Conservation (phyloP, 176 grass and related monocot species). For the Ananas comosus region DNA sequence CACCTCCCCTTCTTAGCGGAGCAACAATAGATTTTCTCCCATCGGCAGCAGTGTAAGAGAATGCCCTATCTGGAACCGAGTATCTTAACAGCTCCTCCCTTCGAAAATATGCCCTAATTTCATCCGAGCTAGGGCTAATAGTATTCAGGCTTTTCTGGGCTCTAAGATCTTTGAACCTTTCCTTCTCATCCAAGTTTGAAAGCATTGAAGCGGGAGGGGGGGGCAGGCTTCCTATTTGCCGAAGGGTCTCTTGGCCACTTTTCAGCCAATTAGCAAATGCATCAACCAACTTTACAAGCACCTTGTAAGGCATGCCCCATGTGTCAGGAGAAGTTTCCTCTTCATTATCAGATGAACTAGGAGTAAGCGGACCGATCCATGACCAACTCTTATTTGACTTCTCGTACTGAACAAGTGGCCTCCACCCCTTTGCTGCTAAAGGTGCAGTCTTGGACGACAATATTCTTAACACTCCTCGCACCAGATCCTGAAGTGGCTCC, state of each 20-base stretch:
- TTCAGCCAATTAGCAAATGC: conserved; percentile 99
- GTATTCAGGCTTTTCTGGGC: conserved; percentile 97
- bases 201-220: conserved; percentile 65
- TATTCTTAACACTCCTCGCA: conserved; percentile 83
- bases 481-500: conserved; percentile 93
- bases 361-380: conserved; percentile 57
- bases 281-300: conserved; percentile 97
- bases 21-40: conserved; percentile 96
- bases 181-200: conserved; percentile 82
- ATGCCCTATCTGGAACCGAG: conserved; percentile 95
- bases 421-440: conserved; percentile 93
- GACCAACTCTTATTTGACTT: conserved; percentile 88
- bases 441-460: conserved; percentile 95
- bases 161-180: conserved; percentile 95
- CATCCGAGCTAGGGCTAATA: conserved; percentile 74
- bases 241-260: conserved; percentile 95
- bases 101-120: conserved; percentile 76
- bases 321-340: conserved; percentile 95
- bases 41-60: conserved; percentile 92
- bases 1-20: conserved; percentile 85
- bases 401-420: conserved; percentile 66
- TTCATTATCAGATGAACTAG: conserved; percentile 35
- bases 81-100: conserved; percentile 90
- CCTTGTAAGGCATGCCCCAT: conserved; percentile 95
- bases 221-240: conserved; percentile 93